Evolutionary conservation across 208 protist genomes (phyloP).

Genomic region (Acanthamoeba royreba): DNA sequence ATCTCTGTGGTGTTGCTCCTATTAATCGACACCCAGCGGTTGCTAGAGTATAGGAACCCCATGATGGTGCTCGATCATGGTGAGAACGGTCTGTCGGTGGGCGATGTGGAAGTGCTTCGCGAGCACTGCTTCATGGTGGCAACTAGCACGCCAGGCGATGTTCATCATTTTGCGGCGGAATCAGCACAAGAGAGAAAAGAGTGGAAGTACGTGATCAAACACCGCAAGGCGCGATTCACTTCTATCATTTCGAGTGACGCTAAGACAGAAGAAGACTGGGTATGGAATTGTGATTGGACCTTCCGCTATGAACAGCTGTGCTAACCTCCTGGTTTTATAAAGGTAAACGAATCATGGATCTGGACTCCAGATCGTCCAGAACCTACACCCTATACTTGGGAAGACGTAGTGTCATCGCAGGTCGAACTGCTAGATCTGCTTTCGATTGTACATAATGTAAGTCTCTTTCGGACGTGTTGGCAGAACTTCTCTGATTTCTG

Average conservation of each 20-base stretch:
- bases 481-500: too few species aligned
- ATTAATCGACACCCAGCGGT: too few species aligned
- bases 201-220: background rate
- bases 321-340: too few species aligned
- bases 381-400: background rate
- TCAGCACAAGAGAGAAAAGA: background rate
- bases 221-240: background rate
- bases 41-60: background rate
- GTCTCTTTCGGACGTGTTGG: too few species aligned
- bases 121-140: background rate
- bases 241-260: background rate
- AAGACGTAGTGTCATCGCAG: background rate
- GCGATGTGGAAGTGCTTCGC: background rate
- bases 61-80: background rate
- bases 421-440: background rate
- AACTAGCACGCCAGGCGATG: background rate
- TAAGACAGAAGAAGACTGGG: background rate
- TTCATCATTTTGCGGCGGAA: background rate
- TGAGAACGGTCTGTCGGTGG: background rate
- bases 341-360: background rate
- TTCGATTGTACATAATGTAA: background rate
- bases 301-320: too few species aligned
- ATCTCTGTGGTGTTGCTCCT: too few species aligned
- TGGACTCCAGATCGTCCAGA: background rate
- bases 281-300: too few species aligned